Evolutionary conservation across 2,329 filamentous ascomycete genomes (phyloP), one percentile per base, ranked within the genome.

Genomic region (Monosporascus cannonballus): DNA sequence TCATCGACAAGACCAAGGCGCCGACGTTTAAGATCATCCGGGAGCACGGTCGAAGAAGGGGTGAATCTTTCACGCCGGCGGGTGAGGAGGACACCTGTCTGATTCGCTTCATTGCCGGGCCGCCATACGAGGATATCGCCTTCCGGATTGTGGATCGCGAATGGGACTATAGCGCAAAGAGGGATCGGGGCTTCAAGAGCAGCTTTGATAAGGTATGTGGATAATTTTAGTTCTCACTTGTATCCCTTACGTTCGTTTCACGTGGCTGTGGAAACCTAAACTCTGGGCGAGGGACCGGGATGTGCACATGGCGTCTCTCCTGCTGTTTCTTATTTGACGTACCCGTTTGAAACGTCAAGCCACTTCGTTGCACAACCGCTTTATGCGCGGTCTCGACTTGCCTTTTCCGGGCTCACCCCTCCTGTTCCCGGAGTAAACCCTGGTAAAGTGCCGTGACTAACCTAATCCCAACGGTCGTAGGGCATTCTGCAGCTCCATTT

Each of bases 91-190:
- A 99, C 70, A 99, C 93, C 1, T 99, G 94, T 70, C 76, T 99
- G 56, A 96, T 99, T 63, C 85, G 92, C 24, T 99, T 99, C 73
- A 89, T 96, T 66, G 90, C 93, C 24, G 94, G 95, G 0, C 89
- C 93, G 4, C 94, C 94, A 5, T 99, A 99, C 67, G 90, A 96
- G 70, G 94, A 99, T 65, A 87, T 99, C 66, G 94, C 93, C 8
- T 99, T 99, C 67, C 84, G 93, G 39, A 96, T 99, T 60, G 92
- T 99, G 39, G 94, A 99, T 71, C 93, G 94, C 59, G 94, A 99
- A 72, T 99, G 94, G 94, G 94, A 99, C 71, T 99, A 96, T 69
- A 96, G 90, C 69, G 90, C 93, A 3, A 97, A 96, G 73, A 83
- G 87, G 63, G 94, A 99, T 64, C 83, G 94, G 54, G 95, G 94